phyloP scores from a whole-genome alignment of 352 stramenopile species.

The Pythium folliculosum region DNA sequence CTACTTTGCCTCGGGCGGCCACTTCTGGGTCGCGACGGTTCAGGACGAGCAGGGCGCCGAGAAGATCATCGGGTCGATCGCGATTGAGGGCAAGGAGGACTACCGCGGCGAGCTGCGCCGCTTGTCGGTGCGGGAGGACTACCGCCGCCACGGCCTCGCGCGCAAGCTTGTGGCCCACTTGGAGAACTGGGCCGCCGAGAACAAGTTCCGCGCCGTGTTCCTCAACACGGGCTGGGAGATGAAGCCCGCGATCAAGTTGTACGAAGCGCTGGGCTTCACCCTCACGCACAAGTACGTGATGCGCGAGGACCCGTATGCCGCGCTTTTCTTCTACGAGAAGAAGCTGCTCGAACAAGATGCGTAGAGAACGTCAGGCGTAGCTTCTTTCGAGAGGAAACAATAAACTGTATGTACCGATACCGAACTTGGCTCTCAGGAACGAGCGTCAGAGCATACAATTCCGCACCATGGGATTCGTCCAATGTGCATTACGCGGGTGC shows the following conservation, averaged over 20 bases:
- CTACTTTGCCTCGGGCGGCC: constrained; percentile 36
- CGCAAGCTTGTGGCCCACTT: constrained; percentile 41
- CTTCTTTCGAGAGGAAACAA: neutral
- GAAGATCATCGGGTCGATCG: constrained; percentile 41
- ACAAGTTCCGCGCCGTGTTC: constrained; percentile 33
- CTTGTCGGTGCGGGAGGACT: constrained; percentile 41
- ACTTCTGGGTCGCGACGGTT: constrained; percentile 12
- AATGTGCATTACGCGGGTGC: too few species aligned
- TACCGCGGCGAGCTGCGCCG: constrained; percentile 42
- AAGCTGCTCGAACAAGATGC: constrained; percentile 1
- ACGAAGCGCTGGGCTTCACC: constrained; percentile 35
- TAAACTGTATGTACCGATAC: too few species aligned
- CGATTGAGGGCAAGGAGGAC: constrained; percentile 37
- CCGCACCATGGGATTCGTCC: too few species aligned
- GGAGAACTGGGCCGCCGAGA: constrained; percentile 41
- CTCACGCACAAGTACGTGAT: constrained; percentile 26
- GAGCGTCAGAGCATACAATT: too few species aligned
- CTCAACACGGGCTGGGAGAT: constrained; percentile 43
- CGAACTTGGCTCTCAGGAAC: too few species aligned
- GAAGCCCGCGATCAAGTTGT: constrained; percentile 29
- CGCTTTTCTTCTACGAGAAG: constrained; percentile 37
- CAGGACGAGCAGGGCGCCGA: constrained; percentile 10
- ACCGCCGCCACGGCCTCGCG: constrained; percentile 42
- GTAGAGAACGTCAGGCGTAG: neutral
- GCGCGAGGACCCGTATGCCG: constrained; percentile 37